phyloP scores from a whole-genome alignment of 2,329 filamentous ascomycete genomes.

The Sarocladium strictum region DNA sequence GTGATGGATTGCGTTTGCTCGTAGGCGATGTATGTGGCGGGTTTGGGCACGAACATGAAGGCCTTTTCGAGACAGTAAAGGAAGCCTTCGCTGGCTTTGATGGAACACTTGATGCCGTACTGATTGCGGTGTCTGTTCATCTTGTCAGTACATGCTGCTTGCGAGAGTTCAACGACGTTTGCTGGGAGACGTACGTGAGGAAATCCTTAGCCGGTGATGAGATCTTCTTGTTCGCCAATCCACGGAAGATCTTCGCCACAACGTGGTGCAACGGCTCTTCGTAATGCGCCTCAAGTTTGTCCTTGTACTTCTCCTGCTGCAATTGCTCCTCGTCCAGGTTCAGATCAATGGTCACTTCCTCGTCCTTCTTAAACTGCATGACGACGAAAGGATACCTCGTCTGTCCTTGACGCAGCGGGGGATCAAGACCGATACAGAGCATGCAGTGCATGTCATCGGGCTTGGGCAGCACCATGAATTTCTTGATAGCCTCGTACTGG shows the following conservation, averaged over 20 bases:
- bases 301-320: constrained; percentile 78
- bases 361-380: constrained; percentile 98
- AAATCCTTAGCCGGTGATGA: constrained; percentile 93
- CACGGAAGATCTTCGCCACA: constrained; percentile 91
- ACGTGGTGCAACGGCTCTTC: constrained; percentile 92
- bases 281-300: constrained; percentile 82
- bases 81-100: constrained; percentile 98
- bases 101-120: constrained; percentile 97
- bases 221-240: constrained; percentile 90
- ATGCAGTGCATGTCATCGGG: constrained; percentile 96
- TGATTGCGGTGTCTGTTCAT: constrained; percentile 72
- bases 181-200: constrained; percentile 50
- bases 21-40: constrained; percentile 93
- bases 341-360: constrained; percentile 92
- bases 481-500: constrained; percentile 95
- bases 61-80: constrained; percentile 96
- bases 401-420: constrained; percentile 91
- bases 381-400: constrained; percentile 97
- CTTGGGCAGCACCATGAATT: constrained; percentile 97
- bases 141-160: constrained; percentile 21
- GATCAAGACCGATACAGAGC: constrained; percentile 90
- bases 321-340: constrained; percentile 85
- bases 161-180: constrained; percentile 5
- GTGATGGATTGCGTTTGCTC: constrained; percentile 89
- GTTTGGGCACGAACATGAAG: constrained; percentile 98